Evolutionary conservation across 495 filamentous ascomycete species (phyloP).

Genomic region (Penicilliopsis zonata): DNA sequence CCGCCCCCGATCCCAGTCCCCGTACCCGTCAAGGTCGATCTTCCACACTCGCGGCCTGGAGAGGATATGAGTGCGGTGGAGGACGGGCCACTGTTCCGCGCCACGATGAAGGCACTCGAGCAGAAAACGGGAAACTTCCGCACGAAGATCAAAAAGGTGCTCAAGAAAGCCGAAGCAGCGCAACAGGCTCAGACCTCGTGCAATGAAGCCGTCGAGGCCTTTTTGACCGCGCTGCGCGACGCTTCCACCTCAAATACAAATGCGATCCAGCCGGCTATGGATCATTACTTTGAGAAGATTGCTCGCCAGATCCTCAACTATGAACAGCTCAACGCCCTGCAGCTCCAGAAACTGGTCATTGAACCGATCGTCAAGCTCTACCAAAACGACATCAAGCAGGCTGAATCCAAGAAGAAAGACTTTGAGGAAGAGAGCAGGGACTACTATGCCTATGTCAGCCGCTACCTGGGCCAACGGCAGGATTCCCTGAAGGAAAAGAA

Average conservation of each 20-base stretch:
- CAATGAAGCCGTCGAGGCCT: conserved; percentile 70
- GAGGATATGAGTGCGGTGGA: conserved; percentile 81
- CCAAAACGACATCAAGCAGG: conserved; percentile 93
- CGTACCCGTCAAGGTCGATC: conserved; percentile 71
- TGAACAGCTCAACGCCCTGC: conserved; percentile 69
- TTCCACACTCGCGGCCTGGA: conserved; percentile 71
- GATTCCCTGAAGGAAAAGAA: conserved; percentile 97
- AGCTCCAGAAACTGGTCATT: conserved; percentile 86
- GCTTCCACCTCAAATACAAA: conserved; percentile 85
- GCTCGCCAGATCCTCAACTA: conserved; percentile 81
- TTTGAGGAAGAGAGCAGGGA: conserved; percentile 98
- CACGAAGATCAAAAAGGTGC: conserved; percentile 84
- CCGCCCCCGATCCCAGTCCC: conserved; percentile 23
- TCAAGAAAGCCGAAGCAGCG: conserved; percentile 82
- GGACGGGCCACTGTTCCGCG: conserved; percentile 91
- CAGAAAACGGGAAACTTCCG: conserved; percentile 96
- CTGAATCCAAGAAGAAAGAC: conserved; percentile 91
- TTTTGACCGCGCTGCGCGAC: conserved; percentile 81
- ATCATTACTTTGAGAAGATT: conserved; percentile 98
- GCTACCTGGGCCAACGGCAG: conserved; percentile 88
- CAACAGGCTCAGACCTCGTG: conserved; percentile 66
- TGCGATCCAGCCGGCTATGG: conserved; percentile 86
- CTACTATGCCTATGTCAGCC: conserved; percentile 88
- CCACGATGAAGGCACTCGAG: conserved; percentile 92
- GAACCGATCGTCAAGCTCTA: conserved; percentile 89